Base-by-base conservation (phyloP, 768 basidiomycete genomes). In the Lentinula lateritia region DNA sequence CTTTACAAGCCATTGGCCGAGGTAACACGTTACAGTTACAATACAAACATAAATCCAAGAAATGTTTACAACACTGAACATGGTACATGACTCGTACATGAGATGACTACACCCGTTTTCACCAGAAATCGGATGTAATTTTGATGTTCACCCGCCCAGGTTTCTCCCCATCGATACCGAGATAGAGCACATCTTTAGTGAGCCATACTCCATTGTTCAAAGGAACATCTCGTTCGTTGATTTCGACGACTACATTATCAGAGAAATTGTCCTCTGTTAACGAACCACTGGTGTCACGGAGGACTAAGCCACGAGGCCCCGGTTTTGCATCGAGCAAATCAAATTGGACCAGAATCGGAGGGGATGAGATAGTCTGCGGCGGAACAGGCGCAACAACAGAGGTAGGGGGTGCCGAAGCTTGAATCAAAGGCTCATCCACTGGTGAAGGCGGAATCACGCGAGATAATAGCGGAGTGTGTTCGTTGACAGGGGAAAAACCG, bases 391-490 rank as follows among this genome's bases (percentile, higher is more conserved):
- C n/a, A 6, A 16, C 3, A n/a, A n/a, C 35, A 35, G n/a, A 18
- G 8, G 42, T 3, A 39, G 45, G 4, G 10, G 46, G 34, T 0
- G 28, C n/a, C 23, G 12, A 45, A 43, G 32, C 41, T 46, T 16
- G 28, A 28, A 48, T 50, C 12, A 15, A 8, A 36, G 46, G 52
- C 15, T 53, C 34, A 53, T 15, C 35, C n/a, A 28, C 35, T 6
- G 41, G 45, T 35, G 56, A 36, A 46, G 41, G 42, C n/a, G 23
- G 28, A 28, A 34, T 32, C 48, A 18, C 41, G 32, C 32, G 54
- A 28, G 58, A 15, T 13, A 58, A 42, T 15, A 58, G 23, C 4
- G 58, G 58, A 28, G 59, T 60, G 28, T 39, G 39, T 46, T 63
- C 62, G 20, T 63, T 41, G n/a, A 48, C 62, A 23, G 36, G 15